Evolutionary conservation across 345 rosid genomes (phyloP), one percentile per base, ranked within the genome.

Genomic region (Salix purpurea): DNA sequence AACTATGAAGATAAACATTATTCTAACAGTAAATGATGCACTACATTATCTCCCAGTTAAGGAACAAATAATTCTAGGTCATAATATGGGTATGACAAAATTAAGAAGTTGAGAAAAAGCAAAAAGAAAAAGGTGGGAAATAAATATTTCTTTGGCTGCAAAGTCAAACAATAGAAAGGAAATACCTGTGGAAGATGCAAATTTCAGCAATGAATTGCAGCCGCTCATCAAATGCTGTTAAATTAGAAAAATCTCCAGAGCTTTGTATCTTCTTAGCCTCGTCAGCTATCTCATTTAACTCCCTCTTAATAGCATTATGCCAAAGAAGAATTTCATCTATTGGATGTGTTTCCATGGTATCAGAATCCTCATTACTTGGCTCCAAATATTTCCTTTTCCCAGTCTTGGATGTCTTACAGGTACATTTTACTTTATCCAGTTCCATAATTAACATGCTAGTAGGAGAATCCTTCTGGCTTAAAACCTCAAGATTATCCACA

Each of bases 151-250:
- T 36, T 36, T 11, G 13, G 23, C 65, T 56, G 48, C 66, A 24
- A 37, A 37, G 34, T 13, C 23, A 30, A 23, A 12, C 19, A 74
- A 36, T 7, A 76, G 14, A 48, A 80, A 73, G 36, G 19, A 78
- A 61, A 30, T 90, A 91, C 98, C 97, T 89, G 84, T 92, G 98
- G 81, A 87, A 94, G 80, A 92, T 92, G 89, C 94, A 91, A 73
- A 94, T 90, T 86, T 94, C 97, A 37, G 96, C 95, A 84, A 92
- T 87, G 76, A 86, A 94, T 82, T 94, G 95, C 78, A 92, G 82
- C 67, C 94, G 89, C 80, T 91, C 93, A 77, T 92, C 88, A 78
- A 94, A 94, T 81, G 85, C 86, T 64, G 95, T 85, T 61, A 92
- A 75, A 86, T 92, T 85, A 18, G 85, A 84, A 81, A 90, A 92